A percentile compares a stretch with the other conserved stretches of the same genome.
phyloP scores from a whole-genome alignment of 768 basidiomycete species.

The Floccularia luteovirens region DNA sequence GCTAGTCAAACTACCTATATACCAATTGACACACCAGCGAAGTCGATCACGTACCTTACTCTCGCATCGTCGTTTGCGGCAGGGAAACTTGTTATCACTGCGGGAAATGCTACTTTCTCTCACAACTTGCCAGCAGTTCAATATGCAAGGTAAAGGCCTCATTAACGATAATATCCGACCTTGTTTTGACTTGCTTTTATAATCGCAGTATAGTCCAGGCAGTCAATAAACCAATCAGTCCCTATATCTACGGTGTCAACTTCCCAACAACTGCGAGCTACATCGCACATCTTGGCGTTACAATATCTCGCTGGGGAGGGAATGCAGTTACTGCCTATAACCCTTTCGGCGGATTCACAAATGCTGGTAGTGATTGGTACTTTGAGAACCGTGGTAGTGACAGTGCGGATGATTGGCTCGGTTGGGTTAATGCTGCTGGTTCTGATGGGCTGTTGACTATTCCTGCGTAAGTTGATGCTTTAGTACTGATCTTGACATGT shows the following conservation, averaged over 20 bases:
- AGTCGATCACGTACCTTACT: conserved; percentile 41
- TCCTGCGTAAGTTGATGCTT: conserved; percentile 33
- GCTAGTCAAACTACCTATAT: conserved; percentile 25
- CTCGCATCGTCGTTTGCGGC: conserved; percentile 27
- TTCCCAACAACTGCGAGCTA: conserved; percentile 40
- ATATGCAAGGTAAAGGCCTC: conserved; percentile 26
- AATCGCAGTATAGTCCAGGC: conserved; percentile 27
- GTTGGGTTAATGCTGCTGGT: conserved; percentile 37
- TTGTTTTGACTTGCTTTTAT: neutral
- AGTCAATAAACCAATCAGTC: conserved; percentile 31
- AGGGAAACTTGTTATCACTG: conserved; percentile 34
- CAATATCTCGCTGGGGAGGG: conserved; percentile 47
- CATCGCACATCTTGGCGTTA: conserved; percentile 39
- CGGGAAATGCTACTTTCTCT: conserved; percentile 30
- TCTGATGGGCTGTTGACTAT: conserved; percentile 35
- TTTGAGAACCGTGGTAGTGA: conserved; percentile 43
- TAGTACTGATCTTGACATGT: neutral
- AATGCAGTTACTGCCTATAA: conserved; percentile 51
- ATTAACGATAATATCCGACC: neutral
- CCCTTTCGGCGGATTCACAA: conserved; percentile 40
- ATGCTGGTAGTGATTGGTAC: conserved; percentile 49
- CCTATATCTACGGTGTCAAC: conserved; percentile 46
- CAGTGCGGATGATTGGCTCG: conserved; percentile 40
- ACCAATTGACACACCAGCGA: conserved; percentile 38
- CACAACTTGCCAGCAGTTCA: conserved; percentile 35